Percentiles rank a stretch among this genome's conserved stretches.
phyloP scores from a whole-genome alignment of 371 early-diverging fungal species.

The Circinella minor region DNA sequence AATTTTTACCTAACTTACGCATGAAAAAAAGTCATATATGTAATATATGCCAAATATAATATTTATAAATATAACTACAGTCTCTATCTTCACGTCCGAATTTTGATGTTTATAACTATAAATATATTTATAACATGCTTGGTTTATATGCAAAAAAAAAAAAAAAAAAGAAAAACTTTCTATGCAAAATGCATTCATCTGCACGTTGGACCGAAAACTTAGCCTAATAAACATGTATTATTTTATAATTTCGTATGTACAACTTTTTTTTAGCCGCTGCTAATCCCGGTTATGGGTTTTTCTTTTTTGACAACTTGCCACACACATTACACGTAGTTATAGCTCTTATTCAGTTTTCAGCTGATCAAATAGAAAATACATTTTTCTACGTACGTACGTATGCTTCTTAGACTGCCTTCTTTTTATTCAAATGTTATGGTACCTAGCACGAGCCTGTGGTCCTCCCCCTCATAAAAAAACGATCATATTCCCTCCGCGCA shows the following conservation, averaged over 20 bases:
- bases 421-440: background rate
- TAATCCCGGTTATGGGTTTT: background rate
- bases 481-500: too few relatives aligned
- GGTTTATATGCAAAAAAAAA: background rate
- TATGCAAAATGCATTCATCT: slow-evolving; percentile 2
- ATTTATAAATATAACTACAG: too few relatives aligned
- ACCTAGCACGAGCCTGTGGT: background rate
- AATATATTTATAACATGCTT: too few relatives aligned
- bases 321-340: background rate
- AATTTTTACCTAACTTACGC: background rate
- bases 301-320: slow-evolving; percentile 7
- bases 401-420: slow-evolving; percentile 1
- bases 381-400: background rate
- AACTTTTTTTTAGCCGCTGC: background rate
- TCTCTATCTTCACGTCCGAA: background rate
- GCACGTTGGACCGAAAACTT: slow-evolving; percentile 5
- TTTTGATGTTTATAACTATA: too few relatives aligned
- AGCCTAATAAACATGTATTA: background rate
- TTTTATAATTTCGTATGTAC: too few relatives aligned
- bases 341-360: too few relatives aligned
- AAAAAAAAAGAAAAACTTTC: background rate
- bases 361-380: background rate
- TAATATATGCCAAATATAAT: too few relatives aligned
- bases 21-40: background rate
- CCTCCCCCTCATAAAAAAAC: too few relatives aligned